Conservation (phyloP, 163 green algal genomes). For the Scenedesmus sp. region DNA sequence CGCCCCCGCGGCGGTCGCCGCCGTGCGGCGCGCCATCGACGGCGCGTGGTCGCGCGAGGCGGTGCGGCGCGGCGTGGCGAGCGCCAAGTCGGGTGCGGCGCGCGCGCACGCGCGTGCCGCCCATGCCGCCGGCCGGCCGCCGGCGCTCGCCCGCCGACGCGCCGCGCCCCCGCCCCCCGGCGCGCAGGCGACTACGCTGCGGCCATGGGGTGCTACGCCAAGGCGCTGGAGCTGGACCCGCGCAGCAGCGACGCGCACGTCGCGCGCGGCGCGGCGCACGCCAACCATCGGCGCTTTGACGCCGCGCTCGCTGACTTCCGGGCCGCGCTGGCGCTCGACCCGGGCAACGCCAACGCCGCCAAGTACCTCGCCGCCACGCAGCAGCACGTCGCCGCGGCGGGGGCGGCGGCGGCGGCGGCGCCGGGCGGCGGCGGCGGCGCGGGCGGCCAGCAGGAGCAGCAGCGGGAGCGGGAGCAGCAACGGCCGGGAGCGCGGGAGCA, state of each 20-base stretch:
- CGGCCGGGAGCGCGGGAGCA: neutral
- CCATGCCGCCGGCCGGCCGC: no score
- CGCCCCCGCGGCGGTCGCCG: conserved; percentile 3
- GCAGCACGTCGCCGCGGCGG: neutral
- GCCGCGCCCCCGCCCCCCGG: no score
- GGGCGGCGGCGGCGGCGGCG: neutral
- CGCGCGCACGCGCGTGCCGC: neutral
- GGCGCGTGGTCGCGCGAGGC: conserved; percentile 34
- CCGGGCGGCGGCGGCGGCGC: neutral
- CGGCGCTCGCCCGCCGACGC: no score
- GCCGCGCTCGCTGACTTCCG: conserved; percentile 58
- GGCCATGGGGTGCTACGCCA: conserved; percentile 47
- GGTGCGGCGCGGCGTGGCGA: conserved; percentile 13
- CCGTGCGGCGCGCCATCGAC: conserved; percentile 18
- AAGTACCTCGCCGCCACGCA: conserved; percentile 27
- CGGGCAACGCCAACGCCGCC: conserved; percentile 45
- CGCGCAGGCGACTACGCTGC: conserved; percentile 40
- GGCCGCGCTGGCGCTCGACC: conserved; percentile 51
- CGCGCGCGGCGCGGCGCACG: conserved; percentile 43
- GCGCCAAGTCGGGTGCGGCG: conserved; percentile 17
- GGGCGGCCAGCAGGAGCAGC: conserved; percentile 17
- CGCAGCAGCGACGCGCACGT: conserved; percentile 44
- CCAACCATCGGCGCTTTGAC: conserved; percentile 46
- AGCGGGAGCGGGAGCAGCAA: conserved; percentile 9
- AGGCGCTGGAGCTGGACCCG: conserved; percentile 52